phyloP scores from a whole-genome alignment of 2,329 filamentous ascomycete species.

The Aspergillus sp. region DNA sequence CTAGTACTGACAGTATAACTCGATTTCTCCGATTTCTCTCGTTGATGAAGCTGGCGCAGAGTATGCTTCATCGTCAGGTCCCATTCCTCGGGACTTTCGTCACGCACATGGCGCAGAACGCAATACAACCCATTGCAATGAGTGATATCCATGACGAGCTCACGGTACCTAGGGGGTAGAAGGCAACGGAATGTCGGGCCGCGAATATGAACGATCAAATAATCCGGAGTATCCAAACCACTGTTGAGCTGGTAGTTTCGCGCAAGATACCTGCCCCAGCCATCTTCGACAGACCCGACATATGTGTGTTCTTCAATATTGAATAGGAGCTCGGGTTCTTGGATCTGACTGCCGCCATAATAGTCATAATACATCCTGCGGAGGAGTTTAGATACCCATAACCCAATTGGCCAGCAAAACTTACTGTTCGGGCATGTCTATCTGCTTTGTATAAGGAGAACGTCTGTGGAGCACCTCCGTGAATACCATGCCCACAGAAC shows the following conservation, averaged over 20 bases:
- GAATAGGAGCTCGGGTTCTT: slow-evolving; percentile 5
- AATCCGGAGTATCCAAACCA: neutral
- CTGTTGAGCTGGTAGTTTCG: neutral
- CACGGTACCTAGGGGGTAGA: slow-evolving; percentile 14
- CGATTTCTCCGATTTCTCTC: neutral
- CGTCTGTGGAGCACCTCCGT: neutral
- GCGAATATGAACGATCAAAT: neutral
- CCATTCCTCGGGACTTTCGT: slow-evolving; percentile 20
- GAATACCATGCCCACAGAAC: slow-evolving; percentile 3
- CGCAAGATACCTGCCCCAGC: slow-evolving; percentile 16
- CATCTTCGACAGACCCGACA: slow-evolving; percentile 13
- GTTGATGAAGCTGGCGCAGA: slow-evolving; percentile 4
- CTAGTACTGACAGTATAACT: neutral
- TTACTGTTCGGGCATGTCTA: slow-evolving; percentile 5
- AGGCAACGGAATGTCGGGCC: slow-evolving; percentile 13
- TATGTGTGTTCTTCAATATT: slow-evolving; percentile 13
- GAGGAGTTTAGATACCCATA: neutral
- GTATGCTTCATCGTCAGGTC: slow-evolving; percentile 10
- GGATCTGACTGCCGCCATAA: neutral
- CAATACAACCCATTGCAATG: slow-evolving; percentile 13
- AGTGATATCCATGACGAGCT: slow-evolving; percentile 9
- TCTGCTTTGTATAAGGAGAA: neutral
- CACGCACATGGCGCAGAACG: slow-evolving; percentile 12
- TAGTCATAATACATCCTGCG: neutral
- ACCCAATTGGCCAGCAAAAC: neutral